These are phyloP conservation scores for Colletotrichum gloeosporioides DNA, from an alignment of 2,329 filamentous ascomycete genomes.

Conservation along the genomic window DNA sequence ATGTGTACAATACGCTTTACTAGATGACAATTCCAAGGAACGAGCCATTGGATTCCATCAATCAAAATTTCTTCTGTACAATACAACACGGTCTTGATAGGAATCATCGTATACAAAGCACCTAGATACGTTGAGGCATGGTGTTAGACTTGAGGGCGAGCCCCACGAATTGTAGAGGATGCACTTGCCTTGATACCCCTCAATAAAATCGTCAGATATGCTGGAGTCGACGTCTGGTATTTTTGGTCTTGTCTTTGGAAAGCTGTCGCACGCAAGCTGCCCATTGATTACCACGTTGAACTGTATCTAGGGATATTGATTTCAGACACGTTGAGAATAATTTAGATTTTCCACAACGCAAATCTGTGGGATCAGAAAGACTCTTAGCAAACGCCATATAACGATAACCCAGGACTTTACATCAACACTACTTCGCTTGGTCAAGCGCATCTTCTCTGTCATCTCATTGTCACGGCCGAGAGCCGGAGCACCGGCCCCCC, in stretches of 20 bases:
- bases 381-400: not conserved
- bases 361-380: not conserved
- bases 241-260: not conserved
- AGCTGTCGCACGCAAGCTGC: not conserved
- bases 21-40: constrained; percentile 43
- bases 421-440: not conserved
- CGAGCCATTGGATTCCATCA: constrained; percentile 21
- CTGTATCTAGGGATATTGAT: not conserved
- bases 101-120: not conserved
- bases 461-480: not conserved
- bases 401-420: not conserved
- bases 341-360: not conserved
- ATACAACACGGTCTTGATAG: not conserved
- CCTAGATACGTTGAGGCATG: not conserved
- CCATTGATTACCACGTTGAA: not conserved
- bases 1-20: constrained; percentile 60
- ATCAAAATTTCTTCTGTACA: not conserved
- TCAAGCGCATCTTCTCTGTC: not conserved
- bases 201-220: not conserved
- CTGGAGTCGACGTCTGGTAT: not conserved
- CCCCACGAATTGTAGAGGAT: not conserved
- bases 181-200: not conserved
- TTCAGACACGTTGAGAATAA: not conserved
- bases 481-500: not conserved
- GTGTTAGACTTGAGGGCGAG: not conserved